Conservation (phyloP, 2,329 filamentous ascomycete species). For the Colletotrichum phormii region DNA sequence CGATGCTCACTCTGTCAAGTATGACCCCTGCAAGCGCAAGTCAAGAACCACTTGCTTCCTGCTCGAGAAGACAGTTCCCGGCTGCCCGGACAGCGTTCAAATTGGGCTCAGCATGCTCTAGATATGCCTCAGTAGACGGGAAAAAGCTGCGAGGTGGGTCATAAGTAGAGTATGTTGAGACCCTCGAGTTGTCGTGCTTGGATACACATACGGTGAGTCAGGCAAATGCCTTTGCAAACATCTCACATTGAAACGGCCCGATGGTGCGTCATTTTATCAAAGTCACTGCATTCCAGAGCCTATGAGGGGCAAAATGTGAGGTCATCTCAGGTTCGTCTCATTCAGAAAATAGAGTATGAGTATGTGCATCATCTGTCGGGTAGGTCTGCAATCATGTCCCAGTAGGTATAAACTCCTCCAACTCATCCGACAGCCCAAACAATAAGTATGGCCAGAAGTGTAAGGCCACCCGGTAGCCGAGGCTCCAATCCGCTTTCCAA, state of each 20-base stretch:
- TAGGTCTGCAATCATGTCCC: constrained; percentile 29
- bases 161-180: not conserved
- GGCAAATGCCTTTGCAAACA: not conserved
- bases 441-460: constrained; percentile 32
- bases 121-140: not conserved
- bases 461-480: constrained; percentile 36
- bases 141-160: not conserved
- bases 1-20: not conserved
- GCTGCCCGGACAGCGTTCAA: not conserved
- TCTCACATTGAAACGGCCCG: not conserved
- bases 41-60: not conserved
- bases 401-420: constrained; percentile 31
- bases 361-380: constrained; percentile 34
- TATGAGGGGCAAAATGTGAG: constrained; percentile 5
- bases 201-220: not conserved
- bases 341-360: constrained; percentile 25
- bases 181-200: not conserved
- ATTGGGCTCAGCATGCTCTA: not conserved
- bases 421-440: constrained; percentile 12
- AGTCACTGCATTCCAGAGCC: constrained; percentile 15
- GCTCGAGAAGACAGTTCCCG: not conserved
- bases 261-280: not conserved
- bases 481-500: constrained; percentile 23
- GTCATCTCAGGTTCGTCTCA: constrained; percentile 35
- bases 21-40: not conserved